A percentile compares a stretch with the other conserved stretches of the same genome.
Evolutionary conservation across 2,329 filamentous ascomycete genomes (phyloP).

Genomic region (Paraphaeosphaeria minitans): DNA sequence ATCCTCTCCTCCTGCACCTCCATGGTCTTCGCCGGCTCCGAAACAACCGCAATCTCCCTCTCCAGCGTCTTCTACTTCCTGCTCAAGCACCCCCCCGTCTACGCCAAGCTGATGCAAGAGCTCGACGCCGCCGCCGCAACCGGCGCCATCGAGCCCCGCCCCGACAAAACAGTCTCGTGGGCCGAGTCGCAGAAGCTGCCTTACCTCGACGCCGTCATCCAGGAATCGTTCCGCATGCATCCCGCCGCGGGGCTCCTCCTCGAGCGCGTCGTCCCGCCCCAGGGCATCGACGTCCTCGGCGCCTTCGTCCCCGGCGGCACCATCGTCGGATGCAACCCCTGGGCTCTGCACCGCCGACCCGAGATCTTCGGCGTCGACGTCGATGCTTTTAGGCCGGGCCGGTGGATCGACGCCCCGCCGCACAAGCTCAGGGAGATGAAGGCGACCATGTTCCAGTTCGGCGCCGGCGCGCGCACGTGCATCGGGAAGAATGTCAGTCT

Average conservation of each 20-base stretch:
- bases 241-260: slow-evolving; percentile 74
- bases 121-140: slow-evolving; percentile 63
- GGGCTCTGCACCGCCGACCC: slow-evolving; percentile 72
- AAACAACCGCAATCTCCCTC: slow-evolving; percentile 79
- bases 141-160: slow-evolving; percentile 53
- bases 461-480: slow-evolving; percentile 72
- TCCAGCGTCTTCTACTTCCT: slow-evolving; percentile 76
- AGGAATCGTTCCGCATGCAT: slow-evolving; percentile 78
- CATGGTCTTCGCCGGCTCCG: slow-evolving; percentile 75
- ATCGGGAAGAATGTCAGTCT: slow-evolving; percentile 61
- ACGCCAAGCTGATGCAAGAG: slow-evolving; percentile 64
- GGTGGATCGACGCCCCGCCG: slow-evolving; percentile 64
- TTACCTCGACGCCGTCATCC: slow-evolving; percentile 78
- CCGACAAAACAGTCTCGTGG: slow-evolving; percentile 69
- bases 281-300: slow-evolving; percentile 68
- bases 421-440: slow-evolving; percentile 69
- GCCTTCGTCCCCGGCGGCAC: slow-evolving; percentile 69
- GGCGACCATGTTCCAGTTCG: slow-evolving; percentile 74
- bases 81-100: slow-evolving; percentile 64
- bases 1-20: slow-evolving; percentile 74
- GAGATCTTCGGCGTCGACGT: slow-evolving; percentile 72
- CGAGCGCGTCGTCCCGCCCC: slow-evolving; percentile 72
- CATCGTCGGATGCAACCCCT: slow-evolving; percentile 75
- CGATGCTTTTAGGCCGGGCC: slow-evolving; percentile 69
- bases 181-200: slow-evolving; percentile 70